Evolutionary conservation across 352 stramenopile species (phyloP).

Genomic region (Globisporangium solare): DNA sequence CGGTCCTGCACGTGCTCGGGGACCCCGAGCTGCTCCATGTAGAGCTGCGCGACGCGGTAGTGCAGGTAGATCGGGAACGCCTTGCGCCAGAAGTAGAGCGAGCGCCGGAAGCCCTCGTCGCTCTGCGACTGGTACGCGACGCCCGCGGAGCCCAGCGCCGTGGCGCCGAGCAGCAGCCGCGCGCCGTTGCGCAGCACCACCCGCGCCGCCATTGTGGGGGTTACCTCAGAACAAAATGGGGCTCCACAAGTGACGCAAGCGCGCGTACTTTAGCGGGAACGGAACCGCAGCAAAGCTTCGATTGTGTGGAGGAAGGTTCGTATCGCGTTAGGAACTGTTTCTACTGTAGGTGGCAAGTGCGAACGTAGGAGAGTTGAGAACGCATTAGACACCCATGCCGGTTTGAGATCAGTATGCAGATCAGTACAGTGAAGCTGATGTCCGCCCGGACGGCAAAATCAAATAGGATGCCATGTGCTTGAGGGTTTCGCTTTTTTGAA

Average conservation of each 20-base stretch:
- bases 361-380: too few species aligned
- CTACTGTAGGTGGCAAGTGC: too few species aligned
- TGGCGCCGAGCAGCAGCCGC: slow-evolving; percentile 52
- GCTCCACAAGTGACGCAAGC: background rate
- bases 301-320: too few species aligned
- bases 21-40: slow-evolving; percentile 53
- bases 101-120: slow-evolving; percentile 79
- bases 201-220: slow-evolving; percentile 15
- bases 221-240: background rate
- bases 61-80: slow-evolving; percentile 85
- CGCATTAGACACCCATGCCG: too few species aligned
- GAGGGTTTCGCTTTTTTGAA: too few species aligned
- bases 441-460: too few species aligned
- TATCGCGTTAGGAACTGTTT: too few species aligned
- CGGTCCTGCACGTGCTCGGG: slow-evolving; percentile 48
- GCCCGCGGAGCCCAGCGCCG: slow-evolving; percentile 34
- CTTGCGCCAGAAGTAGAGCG: slow-evolving; percentile 84
- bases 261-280: background rate
- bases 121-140: slow-evolving; percentile 55
- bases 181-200: slow-evolving; percentile 54
- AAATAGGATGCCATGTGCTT: too few species aligned
- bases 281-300: background rate
- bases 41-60: slow-evolving; percentile 72
- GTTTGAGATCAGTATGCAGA: too few species aligned
- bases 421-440: too few species aligned